Evolutionary conservation across 306 rosid genomes (phyloP), one percentile per base, ranked within the genome.

Genomic region (Citrullus colocynthis): DNA sequence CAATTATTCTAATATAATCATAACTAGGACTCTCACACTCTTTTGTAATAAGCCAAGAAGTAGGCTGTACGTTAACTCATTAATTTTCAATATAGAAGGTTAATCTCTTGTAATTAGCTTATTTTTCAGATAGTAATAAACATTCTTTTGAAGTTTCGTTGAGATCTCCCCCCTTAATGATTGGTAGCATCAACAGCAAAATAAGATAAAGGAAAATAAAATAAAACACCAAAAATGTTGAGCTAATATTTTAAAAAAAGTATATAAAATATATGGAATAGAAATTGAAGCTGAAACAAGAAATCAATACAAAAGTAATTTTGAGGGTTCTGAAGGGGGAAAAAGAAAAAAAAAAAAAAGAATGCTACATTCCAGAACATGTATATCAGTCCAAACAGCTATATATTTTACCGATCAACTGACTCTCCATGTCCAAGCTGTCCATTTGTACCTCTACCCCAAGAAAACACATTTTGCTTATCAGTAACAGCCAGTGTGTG

Each of bases 401-500:
- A 21, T 42, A 61, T 72, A 17, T 75, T 77, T 86, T 89, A 95
- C 98, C 94, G 39, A 82, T 95, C 97, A 80, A 88, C 72, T 20
- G 89, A 88, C 78, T 90, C 95, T 4, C 96, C 97, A 73, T 86
- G 93, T 57, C 98, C 98, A 77, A 95, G 98, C 82, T 95, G 98
- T 62, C 98, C 98, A 86, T 95, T 92, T 75, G 98, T 92, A 81
- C 98, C 98, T 79, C 98, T 90, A 78, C 98, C 98, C 98, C 98
- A 95, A 42, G 97, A 90, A 86, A 86, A 95, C 75, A 92, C 93
- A 64, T 95, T 95, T 75, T 86, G 84, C 78, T 78, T 89, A 78
- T 88, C 96, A 57, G 97, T 90, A 59, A 95, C 87, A 60, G 98
- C 98, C 75, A 92, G 81, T 2, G 98, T 90, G 84, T 92, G 98